Base-by-base conservation (phyloP, 139 green algal genomes). In the Penium margaritaceum region DNA sequence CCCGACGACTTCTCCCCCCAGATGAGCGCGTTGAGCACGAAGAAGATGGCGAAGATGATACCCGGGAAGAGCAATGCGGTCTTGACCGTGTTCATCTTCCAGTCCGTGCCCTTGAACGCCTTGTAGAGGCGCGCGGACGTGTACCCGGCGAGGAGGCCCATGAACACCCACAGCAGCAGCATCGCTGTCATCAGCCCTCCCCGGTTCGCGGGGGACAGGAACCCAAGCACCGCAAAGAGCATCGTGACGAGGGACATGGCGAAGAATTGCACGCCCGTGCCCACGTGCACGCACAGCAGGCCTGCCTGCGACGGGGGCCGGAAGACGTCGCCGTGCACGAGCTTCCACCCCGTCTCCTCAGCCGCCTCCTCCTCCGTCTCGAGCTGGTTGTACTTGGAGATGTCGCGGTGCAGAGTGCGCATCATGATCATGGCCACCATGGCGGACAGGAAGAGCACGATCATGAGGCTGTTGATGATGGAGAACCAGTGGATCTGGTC, bases 351-450 rank as follows among this genome's bases (percentile, higher is more conserved):
- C 1, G 90, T 95, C 83, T 98, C 93, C 76, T 97, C 92, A 80
- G 94, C 67, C 15, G 73, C 73, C 76, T 97, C 92, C 68, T 96
- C 93, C 3, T 77, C 84, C 12, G 87, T 89, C 78, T 97, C 93
- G 51, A 98, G 85, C 85, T 96, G 87, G 84, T 98, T 97, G 92
- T 96, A 98, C 81, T 91, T 91, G 12, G 87, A 89, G 79, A 98
- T 97, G 75, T 98, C 93, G 19, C 91, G 84, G 70, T 90, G 87
- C 65, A 99, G 87, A 3, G 90, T 97, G 64, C 94, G 85, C 80
- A 96, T 82, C 90, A 99, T 96, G 86, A 99, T 99, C 89, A 98
- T 95, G 54, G 93, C 94, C 19, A 98, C 90, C 93, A 99, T 98
- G 72, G 89, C 94, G 1, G 84, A 88, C 35, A 99, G 86, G 88